phyloP scores from a whole-genome alignment of 345 rosid genomes.

The Erucastrum elatum region DNA sequence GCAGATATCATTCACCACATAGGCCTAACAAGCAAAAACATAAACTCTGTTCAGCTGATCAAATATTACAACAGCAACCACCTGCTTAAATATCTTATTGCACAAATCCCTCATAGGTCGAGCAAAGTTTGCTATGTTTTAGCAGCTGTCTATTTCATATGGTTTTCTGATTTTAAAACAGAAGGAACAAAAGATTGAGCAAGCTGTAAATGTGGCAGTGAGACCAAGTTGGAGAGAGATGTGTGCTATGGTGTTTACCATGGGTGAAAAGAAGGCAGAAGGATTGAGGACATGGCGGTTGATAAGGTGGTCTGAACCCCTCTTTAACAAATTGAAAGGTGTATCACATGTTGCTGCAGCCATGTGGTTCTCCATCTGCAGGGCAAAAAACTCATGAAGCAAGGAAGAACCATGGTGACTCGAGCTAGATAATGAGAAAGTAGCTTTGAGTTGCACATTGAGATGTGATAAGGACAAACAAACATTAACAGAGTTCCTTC shows the following conservation, averaged over 20 bases:
- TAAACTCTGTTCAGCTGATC: not conserved
- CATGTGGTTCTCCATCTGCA: constrained; percentile 51
- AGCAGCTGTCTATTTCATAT: not conserved
- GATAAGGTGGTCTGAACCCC: constrained; percentile 55
- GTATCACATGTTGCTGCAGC: constrained; percentile 44
- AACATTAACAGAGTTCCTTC: constrained; percentile 39
- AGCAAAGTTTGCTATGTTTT: not conserved
- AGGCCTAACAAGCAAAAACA: not conserved
- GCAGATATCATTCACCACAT: constrained; percentile 14
- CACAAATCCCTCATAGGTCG: not conserved
- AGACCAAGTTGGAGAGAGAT: constrained; percentile 2
- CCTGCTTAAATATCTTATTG: not conserved
- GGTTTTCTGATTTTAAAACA: not conserved
- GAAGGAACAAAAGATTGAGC: constrained; percentile 15
- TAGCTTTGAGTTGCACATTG: constrained; percentile 16
- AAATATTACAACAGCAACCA: constrained; percentile 1
- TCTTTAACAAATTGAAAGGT: constrained; percentile 48
- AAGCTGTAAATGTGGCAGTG: not conserved
- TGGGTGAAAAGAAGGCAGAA: constrained; percentile 50
- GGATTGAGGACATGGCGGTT: constrained; percentile 43
- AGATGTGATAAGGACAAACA: not conserved
- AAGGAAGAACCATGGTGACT: constrained; percentile 18
- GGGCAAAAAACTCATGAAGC: constrained; percentile 4
- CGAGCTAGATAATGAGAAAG: not conserved
- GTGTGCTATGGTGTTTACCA: constrained; percentile 45